Evolutionary conservation across 2,329 filamentous ascomycete genomes (phyloP), one percentile per base, ranked within the genome.

Genomic region (Hypoxylon sp.): DNA sequence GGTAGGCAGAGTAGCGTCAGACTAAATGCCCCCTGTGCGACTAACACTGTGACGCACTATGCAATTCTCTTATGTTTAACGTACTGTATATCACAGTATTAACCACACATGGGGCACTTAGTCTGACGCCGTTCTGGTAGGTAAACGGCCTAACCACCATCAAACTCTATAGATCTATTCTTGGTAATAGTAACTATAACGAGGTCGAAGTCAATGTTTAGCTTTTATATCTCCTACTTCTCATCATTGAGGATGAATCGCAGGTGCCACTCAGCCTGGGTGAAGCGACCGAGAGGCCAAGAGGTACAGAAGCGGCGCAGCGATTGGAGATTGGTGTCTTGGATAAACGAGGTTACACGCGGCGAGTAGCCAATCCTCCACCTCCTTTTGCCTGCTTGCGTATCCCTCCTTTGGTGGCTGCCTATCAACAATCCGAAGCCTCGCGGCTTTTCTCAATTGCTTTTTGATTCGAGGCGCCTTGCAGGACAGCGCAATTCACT

Each of bases 271-370:
- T 50, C 10, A 40, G 44, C 46, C 17, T 44, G 7, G 31, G 14
- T 30, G 22, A 22, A 50, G 48, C 35, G n/a, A n/a, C 27, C 25
- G 3, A 27, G 25, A 27, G 25, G 25, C 25, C 25, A 27, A 27
- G 8, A 22, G 20, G 17, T 13, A 22, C 17, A 13, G 11, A 20
- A 25, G 58, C 44, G 49, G 48, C 49, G 33, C 58, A 61, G 48
- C 33, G 11, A 46, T 61, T 53, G 27, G 27, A 11, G 10, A 53
- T 2, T 30, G 60, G n/a, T 53, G 30, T 48, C 11, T 37, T 20
- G 56, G 27, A 48, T 65, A 60, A 65, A 65, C 22, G 49, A 64
- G 31, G 40, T 51, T 60, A 50, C 57, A 53, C 35, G 35, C 33
- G 3, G n/a, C 22, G 31, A 31, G 33, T 22, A 37, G 57, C 57